Conservation (phyloP, 768 basidiomycete genomes). For the Russula compacta region DNA sequence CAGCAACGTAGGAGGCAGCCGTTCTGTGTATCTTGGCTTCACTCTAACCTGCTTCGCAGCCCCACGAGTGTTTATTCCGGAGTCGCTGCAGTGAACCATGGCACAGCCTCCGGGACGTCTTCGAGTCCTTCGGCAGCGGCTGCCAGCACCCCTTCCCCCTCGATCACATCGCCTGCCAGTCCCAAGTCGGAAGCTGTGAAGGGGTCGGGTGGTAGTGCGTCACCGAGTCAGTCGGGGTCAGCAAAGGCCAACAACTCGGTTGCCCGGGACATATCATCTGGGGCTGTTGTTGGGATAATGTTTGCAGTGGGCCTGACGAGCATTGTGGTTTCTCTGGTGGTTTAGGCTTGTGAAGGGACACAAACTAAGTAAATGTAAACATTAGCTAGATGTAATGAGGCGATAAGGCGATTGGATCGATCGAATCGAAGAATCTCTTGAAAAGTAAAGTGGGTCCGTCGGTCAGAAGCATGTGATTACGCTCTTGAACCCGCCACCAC, state of each 20-base stretch:
- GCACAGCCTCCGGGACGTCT: not conserved
- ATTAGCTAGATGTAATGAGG: no score
- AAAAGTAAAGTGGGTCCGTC: no score
- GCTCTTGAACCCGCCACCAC: not conserved
- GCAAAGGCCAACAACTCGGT: conserved; percentile 26
- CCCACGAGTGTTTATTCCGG: not conserved
- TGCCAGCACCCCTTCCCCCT: not conserved
- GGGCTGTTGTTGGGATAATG: conserved; percentile 36
- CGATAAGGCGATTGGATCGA: no score
- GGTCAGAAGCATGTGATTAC: conserved; percentile 11
- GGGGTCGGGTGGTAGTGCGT: not conserved
- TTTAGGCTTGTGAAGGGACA: conserved; percentile 1
- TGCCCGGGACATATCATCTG: conserved; percentile 25
- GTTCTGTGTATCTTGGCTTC: not conserved
- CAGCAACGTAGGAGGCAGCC: not conserved
- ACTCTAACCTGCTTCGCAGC: not conserved
- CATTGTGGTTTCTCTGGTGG: conserved; percentile 36
- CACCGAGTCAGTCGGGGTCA: conserved; percentile 22
- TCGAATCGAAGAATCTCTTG: no score
- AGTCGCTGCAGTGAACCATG: not conserved
- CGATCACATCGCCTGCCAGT: not conserved
- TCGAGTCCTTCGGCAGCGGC: not conserved
- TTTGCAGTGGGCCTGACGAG: conserved; percentile 45
- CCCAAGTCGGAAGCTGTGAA: not conserved
- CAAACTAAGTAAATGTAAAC: not conserved